A percentile compares a stretch with the other conserved stretches of the same genome.
These are phyloP conservation scores for Alternaria panax DNA, from an alignment of 2,329 filamentous ascomycete genomes.

Conservation along the genomic window DNA sequence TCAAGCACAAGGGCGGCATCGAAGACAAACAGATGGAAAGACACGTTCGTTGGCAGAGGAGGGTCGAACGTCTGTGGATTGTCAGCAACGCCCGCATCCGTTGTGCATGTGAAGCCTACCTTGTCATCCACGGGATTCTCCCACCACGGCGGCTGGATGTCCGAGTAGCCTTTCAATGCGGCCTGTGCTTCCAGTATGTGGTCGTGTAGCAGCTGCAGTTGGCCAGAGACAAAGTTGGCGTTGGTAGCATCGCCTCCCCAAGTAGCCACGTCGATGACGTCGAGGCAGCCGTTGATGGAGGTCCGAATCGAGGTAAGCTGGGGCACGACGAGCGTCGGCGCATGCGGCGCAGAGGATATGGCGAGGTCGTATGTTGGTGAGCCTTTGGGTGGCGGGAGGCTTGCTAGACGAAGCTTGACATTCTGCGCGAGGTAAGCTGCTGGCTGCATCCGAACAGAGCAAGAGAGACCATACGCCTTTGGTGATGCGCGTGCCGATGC, in stretches of 20 bases:
- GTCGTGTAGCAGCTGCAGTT: constrained; percentile 66
- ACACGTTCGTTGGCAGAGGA: constrained; percentile 70
- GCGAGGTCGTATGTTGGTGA: constrained; percentile 60
- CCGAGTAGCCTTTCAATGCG: constrained; percentile 63
- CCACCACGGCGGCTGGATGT: constrained; percentile 62
- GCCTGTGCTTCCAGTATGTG: constrained; percentile 68
- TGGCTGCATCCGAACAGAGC: constrained; percentile 24
- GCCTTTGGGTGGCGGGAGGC: constrained; percentile 64
- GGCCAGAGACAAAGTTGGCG: constrained; percentile 64
- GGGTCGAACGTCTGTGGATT: constrained; percentile 64
- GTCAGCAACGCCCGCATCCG: constrained; percentile 2
- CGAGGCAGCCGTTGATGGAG: constrained; percentile 82
- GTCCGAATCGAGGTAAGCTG: constrained; percentile 76
- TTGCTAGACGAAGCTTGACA: constrained; percentile 78
- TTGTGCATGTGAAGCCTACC: constrained; percentile 52
- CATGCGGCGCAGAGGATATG: constrained; percentile 61
- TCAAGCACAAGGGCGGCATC: constrained; percentile 65
- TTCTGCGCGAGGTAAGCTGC: constrained; percentile 59
- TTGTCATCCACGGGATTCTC: constrained; percentile 63
- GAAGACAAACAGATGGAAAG: constrained; percentile 69
- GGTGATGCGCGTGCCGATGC: constrained; percentile 87
- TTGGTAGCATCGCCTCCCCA: constrained; percentile 72
- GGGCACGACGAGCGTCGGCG: constrained; percentile 67
- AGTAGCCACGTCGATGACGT: constrained; percentile 79
- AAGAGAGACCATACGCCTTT: constrained; percentile 72